Conservation (phyloP, 2,329 filamentous ascomycete genomes). For the Phyllachora maydis region DNA sequence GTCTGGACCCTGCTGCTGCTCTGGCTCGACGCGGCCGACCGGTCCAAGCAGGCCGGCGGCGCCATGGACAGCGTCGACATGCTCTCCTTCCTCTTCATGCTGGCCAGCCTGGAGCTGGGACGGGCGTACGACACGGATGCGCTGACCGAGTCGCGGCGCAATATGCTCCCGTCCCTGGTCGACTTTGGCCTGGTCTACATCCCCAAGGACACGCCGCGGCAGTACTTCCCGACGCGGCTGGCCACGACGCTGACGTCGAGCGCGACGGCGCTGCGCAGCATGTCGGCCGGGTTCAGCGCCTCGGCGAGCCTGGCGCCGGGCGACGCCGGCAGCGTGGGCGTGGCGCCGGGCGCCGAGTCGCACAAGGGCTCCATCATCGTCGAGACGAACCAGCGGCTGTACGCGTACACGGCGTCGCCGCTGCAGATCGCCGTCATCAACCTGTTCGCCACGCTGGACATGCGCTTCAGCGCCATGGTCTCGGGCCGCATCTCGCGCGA, state of each 20-base stretch:
- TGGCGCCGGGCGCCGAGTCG: slow-evolving; percentile 17
- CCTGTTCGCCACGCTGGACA: slow-evolving; percentile 72
- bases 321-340: slow-evolving; percentile 26
- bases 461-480: slow-evolving; percentile 87
- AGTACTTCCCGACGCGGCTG: slow-evolving; percentile 78
- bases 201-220: slow-evolving; percentile 30
- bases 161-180: slow-evolving; percentile 76
- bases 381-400: slow-evolving; percentile 94
- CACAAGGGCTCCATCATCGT: slow-evolving; percentile 86
- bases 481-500: slow-evolving; percentile 78
- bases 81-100: slow-evolving; percentile 86
- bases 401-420: slow-evolving; percentile 87
- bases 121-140: slow-evolving; percentile 76
- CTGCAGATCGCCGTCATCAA: slow-evolving; percentile 87
- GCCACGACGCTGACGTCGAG: slow-evolving; percentile 80
- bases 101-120: slow-evolving; percentile 82
- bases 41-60: slow-evolving; percentile 19
- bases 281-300: slow-evolving; percentile 46
- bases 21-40: slow-evolving; percentile 71
- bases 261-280: slow-evolving; percentile 46
- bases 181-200: slow-evolving; percentile 87
- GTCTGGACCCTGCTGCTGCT: slow-evolving; percentile 90
- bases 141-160: slow-evolving; percentile 59
- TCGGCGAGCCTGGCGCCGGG: slow-evolving; percentile 27
- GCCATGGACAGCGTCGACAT: slow-evolving; percentile 90